Evolutionary conservation across 371 early-diverging fungal genomes (phyloP).

Genomic region (Actinomortierella wolfii): DNA sequence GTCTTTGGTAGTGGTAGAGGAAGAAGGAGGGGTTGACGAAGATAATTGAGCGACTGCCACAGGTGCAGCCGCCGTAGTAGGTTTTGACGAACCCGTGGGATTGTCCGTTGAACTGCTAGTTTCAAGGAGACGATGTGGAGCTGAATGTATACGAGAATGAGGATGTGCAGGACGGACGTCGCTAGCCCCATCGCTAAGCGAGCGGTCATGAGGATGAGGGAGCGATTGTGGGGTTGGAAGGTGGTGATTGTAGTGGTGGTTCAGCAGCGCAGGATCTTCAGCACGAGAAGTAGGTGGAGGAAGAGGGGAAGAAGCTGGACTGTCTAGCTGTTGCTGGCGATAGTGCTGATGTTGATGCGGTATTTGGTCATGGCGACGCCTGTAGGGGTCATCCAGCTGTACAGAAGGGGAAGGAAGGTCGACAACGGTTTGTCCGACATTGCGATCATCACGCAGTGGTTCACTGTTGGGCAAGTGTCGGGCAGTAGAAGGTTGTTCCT

Average conservation of each 20-base stretch:
- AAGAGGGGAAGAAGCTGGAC: too few relatives aligned
- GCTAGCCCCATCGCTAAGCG: too few relatives aligned
- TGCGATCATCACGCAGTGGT: too few relatives aligned
- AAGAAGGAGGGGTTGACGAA: too few relatives aligned
- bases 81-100: not conserved
- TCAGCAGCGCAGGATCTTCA: not conserved
- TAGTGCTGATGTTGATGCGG: slow-evolving; percentile 4
- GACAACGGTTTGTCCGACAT: too few relatives aligned
- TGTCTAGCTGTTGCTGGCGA: slow-evolving; percentile 1
- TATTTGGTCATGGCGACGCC: slow-evolving; percentile 1
- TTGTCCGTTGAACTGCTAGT: not conserved
- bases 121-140: not conserved
- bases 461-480: too few relatives aligned
- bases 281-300: too few relatives aligned
- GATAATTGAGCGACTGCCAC: not conserved
- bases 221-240: too few relatives aligned
- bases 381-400: too few relatives aligned
- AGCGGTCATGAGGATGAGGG: too few relatives aligned
- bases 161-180: not conserved
- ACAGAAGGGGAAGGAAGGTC: too few relatives aligned
- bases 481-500: too few relatives aligned
- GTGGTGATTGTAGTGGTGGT: not conserved
- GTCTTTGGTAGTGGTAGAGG: not conserved
- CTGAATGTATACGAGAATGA: not conserved
- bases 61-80: not conserved